Conservation (phyloP, 257 asterid genomes). For the Nemophila menziesii region DNA sequence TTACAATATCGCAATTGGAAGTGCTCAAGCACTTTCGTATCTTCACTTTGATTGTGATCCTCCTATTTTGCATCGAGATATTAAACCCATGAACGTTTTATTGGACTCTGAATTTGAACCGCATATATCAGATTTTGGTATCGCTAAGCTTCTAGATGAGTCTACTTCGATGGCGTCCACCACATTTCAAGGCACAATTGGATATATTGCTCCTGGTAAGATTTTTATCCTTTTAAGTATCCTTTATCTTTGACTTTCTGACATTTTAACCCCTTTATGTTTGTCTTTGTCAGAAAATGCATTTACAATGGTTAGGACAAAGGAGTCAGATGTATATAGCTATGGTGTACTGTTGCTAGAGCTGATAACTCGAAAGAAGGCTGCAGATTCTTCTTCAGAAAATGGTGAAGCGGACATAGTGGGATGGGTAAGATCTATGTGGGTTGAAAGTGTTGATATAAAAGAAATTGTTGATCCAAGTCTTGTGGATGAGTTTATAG, state of each 20-base stretch:
- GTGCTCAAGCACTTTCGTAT: conserved; percentile 66
- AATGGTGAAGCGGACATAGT: conserved; percentile 35
- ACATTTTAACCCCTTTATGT: background rate
- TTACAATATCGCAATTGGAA: conserved; percentile 55
- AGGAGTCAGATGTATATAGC: conserved; percentile 68
- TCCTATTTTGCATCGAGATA: conserved; percentile 57
- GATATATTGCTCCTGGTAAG: conserved; percentile 90
- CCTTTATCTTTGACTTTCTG: too few relatives aligned
- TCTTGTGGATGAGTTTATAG: conserved; percentile 45
- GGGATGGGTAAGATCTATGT: conserved; percentile 38
- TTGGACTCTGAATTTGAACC: conserved; percentile 71
- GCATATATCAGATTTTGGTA: conserved; percentile 78
- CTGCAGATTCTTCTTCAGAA: conserved; percentile 35
- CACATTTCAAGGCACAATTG: conserved; percentile 55
- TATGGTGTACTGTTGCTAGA: conserved; percentile 70
- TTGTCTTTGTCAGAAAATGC: conserved; percentile 45
- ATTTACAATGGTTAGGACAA: conserved; percentile 39
- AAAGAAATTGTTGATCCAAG: conserved; percentile 37
- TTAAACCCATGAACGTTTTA: conserved; percentile 67
- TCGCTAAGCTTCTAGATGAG: conserved; percentile 69
- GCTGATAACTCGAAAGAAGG: conserved; percentile 49
- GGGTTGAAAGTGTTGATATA: conserved; percentile 31
- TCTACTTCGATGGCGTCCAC: conserved; percentile 33
- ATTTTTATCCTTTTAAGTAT: too few relatives aligned
- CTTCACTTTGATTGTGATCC: conserved; percentile 86